Percentiles rank a stretch among this genome's conserved stretches.
Conservation (phyloP, 495 filamentous ascomycete genomes). For the Aspergillus steynii region DNA sequence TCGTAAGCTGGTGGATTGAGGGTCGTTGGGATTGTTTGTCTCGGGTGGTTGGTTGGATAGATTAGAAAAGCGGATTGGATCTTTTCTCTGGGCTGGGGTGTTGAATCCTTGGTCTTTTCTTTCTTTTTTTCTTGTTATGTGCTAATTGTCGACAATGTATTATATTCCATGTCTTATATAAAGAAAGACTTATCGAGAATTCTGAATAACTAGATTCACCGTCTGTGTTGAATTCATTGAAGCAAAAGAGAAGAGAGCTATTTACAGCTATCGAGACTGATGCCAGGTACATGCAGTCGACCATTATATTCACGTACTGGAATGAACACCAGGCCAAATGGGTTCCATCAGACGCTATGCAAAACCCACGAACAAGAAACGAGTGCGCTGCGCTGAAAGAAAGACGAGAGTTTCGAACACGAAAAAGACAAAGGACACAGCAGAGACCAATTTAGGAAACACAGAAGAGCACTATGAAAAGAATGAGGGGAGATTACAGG, state of each 20-base stretch:
- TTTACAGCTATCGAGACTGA: neutral
- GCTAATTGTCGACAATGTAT: constrained; percentile 19
- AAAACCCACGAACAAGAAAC: neutral
- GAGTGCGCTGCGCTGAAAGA: constrained; percentile 4
- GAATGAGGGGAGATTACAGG: constrained; percentile 38
- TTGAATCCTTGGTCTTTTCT: neutral
- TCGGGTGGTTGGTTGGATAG: neutral
- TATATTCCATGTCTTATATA: constrained; percentile 19
- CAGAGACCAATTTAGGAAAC: constrained; percentile 5
- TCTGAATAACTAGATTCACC: neutral
- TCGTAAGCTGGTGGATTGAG: constrained; percentile 4
- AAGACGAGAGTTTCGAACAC: neutral
- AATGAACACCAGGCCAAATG: neutral
- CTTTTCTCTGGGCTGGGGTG: neutral
- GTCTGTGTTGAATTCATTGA: neutral
- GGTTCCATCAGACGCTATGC: constrained; percentile 5
- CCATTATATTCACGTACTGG: neutral
- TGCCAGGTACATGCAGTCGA: neutral
- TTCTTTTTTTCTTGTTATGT: constrained; percentile 3
- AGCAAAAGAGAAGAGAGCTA: neutral
- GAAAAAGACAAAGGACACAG: neutral
- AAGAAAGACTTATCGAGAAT: constrained; percentile 5
- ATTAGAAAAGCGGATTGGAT: constrained; percentile 8
- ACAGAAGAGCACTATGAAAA: neutral
- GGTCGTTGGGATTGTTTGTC: constrained; percentile 1